phyloP scores from a whole-genome alignment of 768 basidiomycete species.

The Hydnomerulius pinastri region DNA sequence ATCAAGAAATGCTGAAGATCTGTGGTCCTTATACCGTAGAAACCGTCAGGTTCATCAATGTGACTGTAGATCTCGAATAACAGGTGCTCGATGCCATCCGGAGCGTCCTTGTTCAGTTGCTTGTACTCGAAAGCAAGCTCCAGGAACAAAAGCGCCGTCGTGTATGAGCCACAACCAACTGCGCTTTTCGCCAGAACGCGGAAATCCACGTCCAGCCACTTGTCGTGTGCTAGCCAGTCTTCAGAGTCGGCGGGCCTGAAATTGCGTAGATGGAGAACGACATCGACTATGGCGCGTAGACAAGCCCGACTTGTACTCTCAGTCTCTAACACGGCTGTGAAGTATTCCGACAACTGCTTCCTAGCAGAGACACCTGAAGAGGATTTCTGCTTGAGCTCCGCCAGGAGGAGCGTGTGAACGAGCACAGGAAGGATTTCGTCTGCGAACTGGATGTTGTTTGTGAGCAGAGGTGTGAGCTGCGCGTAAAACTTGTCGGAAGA shows the following conservation, averaged over 20 bases:
- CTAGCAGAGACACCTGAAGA: conserved; percentile 4
- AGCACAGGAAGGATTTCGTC: conserved; percentile 72
- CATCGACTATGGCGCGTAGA: conserved; percentile 64
- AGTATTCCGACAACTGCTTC: conserved; percentile 25
- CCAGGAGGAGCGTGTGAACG: conserved; percentile 64
- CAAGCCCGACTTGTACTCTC: conserved; percentile 44
- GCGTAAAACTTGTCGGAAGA: conserved; percentile 62
- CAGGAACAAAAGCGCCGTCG: conserved; percentile 86
- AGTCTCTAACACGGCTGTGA: conserved; percentile 25
- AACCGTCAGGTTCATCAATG: conserved; percentile 97
- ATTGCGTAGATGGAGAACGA: conserved; percentile 78
- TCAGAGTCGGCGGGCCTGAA: conserved; percentile 44
- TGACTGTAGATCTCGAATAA: conserved; percentile 92
- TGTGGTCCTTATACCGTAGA: conserved; percentile 86
- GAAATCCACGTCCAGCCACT: conserved; percentile 83
- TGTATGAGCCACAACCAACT: conserved; percentile 78
- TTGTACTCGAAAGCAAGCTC: conserved; percentile 70
- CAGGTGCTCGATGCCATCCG: conserved; percentile 56
- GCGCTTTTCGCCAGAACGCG: conserved; percentile 71
- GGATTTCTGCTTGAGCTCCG: conserved; percentile 16
- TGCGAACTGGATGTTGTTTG: conserved; percentile 57
- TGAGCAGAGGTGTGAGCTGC: conserved; percentile 62
- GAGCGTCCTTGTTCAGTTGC: conserved; percentile 28
- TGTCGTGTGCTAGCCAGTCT: conserved; percentile 58
- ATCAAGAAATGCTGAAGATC: conserved; percentile 82